Percentiles rank a stretch among this genome's conserved stretches.
phyloP scores from a whole-genome alignment of 306 rosid species.

The Purshia tridentata region DNA sequence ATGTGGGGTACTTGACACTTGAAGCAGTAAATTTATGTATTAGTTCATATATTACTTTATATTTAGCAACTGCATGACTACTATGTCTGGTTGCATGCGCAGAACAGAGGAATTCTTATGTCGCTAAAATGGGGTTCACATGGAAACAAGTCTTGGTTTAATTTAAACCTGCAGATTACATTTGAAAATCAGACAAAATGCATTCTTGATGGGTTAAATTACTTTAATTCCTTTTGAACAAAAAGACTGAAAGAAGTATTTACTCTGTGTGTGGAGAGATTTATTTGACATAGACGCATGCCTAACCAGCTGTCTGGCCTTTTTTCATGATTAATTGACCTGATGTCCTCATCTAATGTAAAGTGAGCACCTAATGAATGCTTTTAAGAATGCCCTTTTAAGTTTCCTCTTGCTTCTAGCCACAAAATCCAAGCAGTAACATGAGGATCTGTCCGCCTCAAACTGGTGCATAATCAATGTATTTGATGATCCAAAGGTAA shows the following conservation, averaged over 20 bases:
- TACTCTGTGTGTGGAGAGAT: neutral
- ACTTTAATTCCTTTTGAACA: neutral
- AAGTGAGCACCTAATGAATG: neutral
- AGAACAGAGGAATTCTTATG: no score
- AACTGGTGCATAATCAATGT: constrained; percentile 11
- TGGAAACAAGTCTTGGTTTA: neutral
- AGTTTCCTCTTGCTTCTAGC: neutral
- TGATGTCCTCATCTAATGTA: neutral
- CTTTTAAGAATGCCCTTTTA: neutral
- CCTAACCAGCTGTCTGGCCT: neutral
- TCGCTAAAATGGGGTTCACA: no score
- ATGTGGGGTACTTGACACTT: constrained; percentile 11
- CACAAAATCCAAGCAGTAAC: neutral
- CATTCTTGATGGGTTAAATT: neutral
- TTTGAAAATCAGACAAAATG: neutral
- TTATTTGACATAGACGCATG: neutral
- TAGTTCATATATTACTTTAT: no score
- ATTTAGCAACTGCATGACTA: no score
- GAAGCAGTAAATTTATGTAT: neutral
- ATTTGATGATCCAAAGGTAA: neutral
- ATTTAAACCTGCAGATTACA: neutral
- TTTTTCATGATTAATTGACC: neutral
- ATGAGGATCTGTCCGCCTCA: neutral
- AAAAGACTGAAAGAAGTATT: neutral
- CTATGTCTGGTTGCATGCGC: no score